Evolutionary conservation across 805 yeast genomes (phyloP), one percentile per base, ranked within the genome.

Genomic region (Metschnikowia hibisci): DNA sequence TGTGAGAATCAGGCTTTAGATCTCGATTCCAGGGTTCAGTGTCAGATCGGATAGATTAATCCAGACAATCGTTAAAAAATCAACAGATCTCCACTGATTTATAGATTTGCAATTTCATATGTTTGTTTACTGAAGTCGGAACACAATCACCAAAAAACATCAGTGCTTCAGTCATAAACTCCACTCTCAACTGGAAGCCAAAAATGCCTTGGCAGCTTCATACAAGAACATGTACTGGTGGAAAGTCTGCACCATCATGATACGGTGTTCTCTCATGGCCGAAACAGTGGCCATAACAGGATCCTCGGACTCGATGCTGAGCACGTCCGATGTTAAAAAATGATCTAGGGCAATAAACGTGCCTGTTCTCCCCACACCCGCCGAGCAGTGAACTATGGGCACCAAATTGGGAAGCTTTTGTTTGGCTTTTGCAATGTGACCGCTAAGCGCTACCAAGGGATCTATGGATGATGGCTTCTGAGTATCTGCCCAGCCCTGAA

Each of bases 341-440:
- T 70, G 57, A 51, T 70, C 74, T 20, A 67, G 52, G 12, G 70
- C 58, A 34, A 67, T 62, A 34, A 67, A 64, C 1, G 96, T 86
- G 2, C 99, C 99, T 0, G 98, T 88, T 45, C 99, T 71, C 14
- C 99, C 99, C 58, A 96, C 89, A 0, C 99, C 99, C 1, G 98
- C 98, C 6, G 96, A 87, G 58, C 99, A 91, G 63, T 91, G 98
- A 9, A 60, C 59, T 6, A 60, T 49, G 4, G 63, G 20, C 85
- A 47, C 47, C 15, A 51, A 32, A 6, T 31, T 31, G 16, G 54
- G 52, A 10, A 34, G 29, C 2, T n/a, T n/a, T 9, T 25, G 20
- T 14, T 39, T 46, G n/a, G 33, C 30, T 6, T 8, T 32, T 7
- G 39, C 22, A 13, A 51, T 42, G 4, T 44, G 42, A 13, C 16